Percentiles rank a stretch among this genome's conserved stretches.
Evolutionary conservation across 371 early-diverging fungal genomes (phyloP).

Genomic region (Mucor plumbeus): DNA sequence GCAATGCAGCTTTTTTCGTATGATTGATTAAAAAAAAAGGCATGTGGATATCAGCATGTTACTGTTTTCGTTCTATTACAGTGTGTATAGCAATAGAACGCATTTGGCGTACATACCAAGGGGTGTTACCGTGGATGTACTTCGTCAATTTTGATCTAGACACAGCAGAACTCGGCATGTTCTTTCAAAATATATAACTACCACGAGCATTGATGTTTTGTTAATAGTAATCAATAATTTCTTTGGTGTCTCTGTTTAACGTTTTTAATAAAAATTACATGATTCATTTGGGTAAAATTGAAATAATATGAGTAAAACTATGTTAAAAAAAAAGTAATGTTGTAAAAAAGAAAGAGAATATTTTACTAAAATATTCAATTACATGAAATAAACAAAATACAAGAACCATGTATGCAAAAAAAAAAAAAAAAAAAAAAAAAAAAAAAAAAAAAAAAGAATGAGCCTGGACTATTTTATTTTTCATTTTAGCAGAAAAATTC

Average conservation of each 20-base stretch:
- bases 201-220: background rate
- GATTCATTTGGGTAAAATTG: background rate
- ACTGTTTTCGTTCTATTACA: background rate
- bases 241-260: background rate
- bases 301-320: background rate
- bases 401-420: background rate
- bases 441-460: too few species aligned
- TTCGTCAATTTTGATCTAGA: background rate
- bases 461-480: background rate
- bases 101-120: background rate
- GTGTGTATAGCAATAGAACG: too few species aligned
- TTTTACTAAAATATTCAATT: too few species aligned
- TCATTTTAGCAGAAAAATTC: background rate
- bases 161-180: background rate
- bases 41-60: conserved; percentile 1
- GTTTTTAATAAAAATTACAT: background rate
- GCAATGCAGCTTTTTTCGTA: background rate
- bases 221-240: background rate
- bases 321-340: background rate
- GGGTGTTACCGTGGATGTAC: background rate
- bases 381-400: background rate
- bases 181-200: background rate
- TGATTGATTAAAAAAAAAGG: background rate
- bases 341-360: background rate
- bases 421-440: too few species aligned